Base-by-base conservation (phyloP, 768 basidiomycete genomes). In the Auriscalpium orientale region DNA sequence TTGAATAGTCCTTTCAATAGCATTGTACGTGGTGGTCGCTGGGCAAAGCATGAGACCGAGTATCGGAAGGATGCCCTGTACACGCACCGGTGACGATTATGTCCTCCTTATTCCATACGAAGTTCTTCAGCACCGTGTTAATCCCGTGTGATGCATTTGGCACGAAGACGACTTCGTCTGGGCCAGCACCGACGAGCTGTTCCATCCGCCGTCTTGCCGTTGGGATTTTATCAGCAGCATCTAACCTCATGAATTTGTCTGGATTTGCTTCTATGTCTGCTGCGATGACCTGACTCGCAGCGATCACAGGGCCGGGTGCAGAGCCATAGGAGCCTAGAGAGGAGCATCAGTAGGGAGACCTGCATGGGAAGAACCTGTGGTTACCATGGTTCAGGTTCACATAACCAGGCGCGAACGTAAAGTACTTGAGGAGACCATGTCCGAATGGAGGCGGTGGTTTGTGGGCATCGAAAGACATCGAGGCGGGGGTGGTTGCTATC, bases 101-200 rank as follows among this genome's bases (percentile, higher is more conserved):
- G 67, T 93, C 90, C 0, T 79, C 82, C 49, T 79, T 66, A 38
- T 78, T 72, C 87, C 85, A 90, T 38, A 77, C 71, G 34, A 93
- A 73, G 56, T 89, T 89, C 48, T 77, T 70, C 35, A 89, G 65
- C 50, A 92, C 71, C 10, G 82, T 87, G 60, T 84, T 83, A 36
- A 92, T 61, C 3, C 81, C 87, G 59, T 79, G 75, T 0, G 83
- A 83, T 0, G 86, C 78, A 61, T 88, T 89, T 0, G 76, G 68
- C 0, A 84, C 78, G 22, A 79, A 61, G 15, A 85, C 81, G n/a
- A 79, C 71, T 63, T 87, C 85, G 46, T 84, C 78, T 0, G 77
- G 64, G 0, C 76, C 74, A 18, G 78, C 79, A 12, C 83, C 74
- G 15, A 87, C 69, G 37, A 77, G 60, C 22, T 63, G 61, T 0